A percentile compares a stretch with the other conserved stretches of the same genome.
Conservation (phyloP, 2,329 filamentous ascomycete species). For the Elsinoe ampelina region DNA sequence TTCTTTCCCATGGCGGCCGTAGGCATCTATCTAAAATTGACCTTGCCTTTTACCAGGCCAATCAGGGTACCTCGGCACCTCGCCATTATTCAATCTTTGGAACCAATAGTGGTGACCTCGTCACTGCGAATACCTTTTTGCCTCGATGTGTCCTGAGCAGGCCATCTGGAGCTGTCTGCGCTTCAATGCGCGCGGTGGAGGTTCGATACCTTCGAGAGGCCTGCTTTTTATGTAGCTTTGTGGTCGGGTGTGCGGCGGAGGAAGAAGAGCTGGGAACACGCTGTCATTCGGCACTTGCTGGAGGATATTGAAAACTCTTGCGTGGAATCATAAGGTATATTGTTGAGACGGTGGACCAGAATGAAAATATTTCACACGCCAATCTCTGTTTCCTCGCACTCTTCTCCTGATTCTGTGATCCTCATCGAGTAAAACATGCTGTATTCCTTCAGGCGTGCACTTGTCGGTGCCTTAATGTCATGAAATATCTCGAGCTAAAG, state of each 20-base stretch:
- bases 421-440: no score
- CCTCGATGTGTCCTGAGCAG: constrained; percentile 4
- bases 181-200: constrained; percentile 5
- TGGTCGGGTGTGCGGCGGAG: background rate
- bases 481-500: no score
- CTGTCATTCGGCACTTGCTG: background rate
- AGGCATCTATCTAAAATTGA: constrained; percentile 14
- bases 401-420: no score
- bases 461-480: no score
- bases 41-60: constrained; percentile 16
- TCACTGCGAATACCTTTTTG: background rate
- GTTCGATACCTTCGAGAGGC: constrained; percentile 4
- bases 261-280: background rate
- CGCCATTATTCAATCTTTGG: constrained; percentile 15
- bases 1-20: constrained; percentile 4
- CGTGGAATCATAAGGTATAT: no score
- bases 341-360: no score
- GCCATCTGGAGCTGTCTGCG: background rate
- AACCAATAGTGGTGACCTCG: background rate
- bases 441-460: no score
- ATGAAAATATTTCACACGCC: no score
- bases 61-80: constrained; percentile 12
- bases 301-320: no score
- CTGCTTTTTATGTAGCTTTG: background rate
- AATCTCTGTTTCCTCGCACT: no score